Percentiles rank a stretch among this genome's conserved stretches.
Evolutionary conservation across 2,329 filamentous ascomycete species (phyloP).

Genomic region (Cercospora zeae-maydis): DNA sequence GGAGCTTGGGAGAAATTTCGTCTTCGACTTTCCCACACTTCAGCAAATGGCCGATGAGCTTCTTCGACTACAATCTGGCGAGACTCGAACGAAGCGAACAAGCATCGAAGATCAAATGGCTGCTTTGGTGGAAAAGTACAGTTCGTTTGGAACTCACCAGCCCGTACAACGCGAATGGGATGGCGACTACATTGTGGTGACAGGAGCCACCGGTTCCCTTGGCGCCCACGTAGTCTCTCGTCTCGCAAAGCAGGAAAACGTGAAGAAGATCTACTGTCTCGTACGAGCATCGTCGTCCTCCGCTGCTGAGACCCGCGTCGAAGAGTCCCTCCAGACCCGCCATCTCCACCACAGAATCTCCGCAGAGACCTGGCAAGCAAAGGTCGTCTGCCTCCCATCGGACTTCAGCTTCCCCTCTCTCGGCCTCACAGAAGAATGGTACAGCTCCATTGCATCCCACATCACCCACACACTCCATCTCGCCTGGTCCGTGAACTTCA

Average conservation of each 20-base stretch:
- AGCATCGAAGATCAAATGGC: conserved; percentile 44
- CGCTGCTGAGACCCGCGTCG: conserved; percentile 34
- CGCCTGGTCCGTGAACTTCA: conserved; percentile 42
- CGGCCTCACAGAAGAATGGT: conserved; percentile 26
- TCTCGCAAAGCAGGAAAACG: conserved; percentile 30
- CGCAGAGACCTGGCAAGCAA: conserved; percentile 6
- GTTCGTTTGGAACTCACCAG: conserved; percentile 33
- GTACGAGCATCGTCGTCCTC: conserved; percentile 44
- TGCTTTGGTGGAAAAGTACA: conserved; percentile 44
- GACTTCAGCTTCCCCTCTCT: conserved; percentile 29
- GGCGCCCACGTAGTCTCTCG: conserved; percentile 55
- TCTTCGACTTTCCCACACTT: conserved; percentile 56
- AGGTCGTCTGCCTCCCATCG: conserved; percentile 27
- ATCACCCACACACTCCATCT: conserved; percentile 37
- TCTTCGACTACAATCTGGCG: conserved; percentile 40
- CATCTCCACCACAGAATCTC: conserved; percentile 35
- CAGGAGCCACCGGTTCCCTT: conserved; percentile 62
- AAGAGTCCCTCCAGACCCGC: conserved; percentile 36
- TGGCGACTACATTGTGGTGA: conserved; percentile 40
- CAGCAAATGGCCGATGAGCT: conserved; percentile 47
- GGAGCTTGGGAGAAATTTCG: conserved; percentile 52
- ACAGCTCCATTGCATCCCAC: conserved; percentile 23
- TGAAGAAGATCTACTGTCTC: conserved; percentile 50
- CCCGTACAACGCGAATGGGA: conserved; percentile 9
- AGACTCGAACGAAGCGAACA: conserved; percentile 29